Evolutionary conservation across 2,329 filamentous ascomycete genomes (phyloP), one percentile per base, ranked within the genome.

Genomic region (Arthrinium phaeospermum): DNA sequence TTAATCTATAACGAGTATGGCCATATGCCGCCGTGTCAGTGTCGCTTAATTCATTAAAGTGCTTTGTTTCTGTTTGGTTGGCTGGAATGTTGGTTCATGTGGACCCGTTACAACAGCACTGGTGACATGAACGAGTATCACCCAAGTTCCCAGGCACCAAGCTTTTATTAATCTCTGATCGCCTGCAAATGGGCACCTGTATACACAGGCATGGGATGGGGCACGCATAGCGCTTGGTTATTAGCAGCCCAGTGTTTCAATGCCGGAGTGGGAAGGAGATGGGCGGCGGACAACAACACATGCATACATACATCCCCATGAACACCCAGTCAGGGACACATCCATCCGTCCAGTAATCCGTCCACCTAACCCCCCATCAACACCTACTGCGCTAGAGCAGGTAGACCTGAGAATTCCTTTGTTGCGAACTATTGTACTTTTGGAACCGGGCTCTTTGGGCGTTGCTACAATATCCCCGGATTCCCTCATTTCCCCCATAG

Each of bases 21-120:
- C 57, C 57, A 61, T 61, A 37, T 61, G 53, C 34, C 27, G 27
- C 53, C 27, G 37, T 41, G 37, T 41, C 10, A 10, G 4, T 19
- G 53, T 61, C 30, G 53, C 53, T 61, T 61, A 30, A 61, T 61
- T 30, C 53, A 27, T 61, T 22, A 61, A 37, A 61, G 53, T 61
- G 53, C 53, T 61, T 64, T 64, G 57, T 41, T 64, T 64, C 57
- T 64, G 53, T 30, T 61, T 61, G 53, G 30, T 61, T 61, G 53
- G 30, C 10, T n/a, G 53, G 57, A 64, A 64, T 64, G 34, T 41
- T 64, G 30, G 57, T 24, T 41, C 57, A 64, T 64, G 57, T 64
- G 57, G 57, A 41, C 34, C 57, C 34, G 34, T 41, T 41, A 64
- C 34, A 64, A 30, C 57, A 64, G 57, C 19, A 12, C 57, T 64